phyloP scores from a whole-genome alignment of 345 rosid genomes.

The Boechera stricta region DNA sequence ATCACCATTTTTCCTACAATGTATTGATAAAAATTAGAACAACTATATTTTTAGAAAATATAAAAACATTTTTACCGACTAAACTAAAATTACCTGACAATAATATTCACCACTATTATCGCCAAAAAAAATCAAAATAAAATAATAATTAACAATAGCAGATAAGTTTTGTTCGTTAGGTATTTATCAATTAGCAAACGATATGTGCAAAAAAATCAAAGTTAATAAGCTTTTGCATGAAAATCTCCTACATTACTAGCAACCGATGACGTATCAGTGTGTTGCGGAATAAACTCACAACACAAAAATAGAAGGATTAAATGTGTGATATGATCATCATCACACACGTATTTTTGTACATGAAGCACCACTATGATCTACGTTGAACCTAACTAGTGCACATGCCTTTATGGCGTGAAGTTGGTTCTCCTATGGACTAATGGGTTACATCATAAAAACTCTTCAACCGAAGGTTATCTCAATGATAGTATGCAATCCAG shows the following conservation, averaged over 20 bases:
- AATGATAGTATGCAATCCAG: not conserved
- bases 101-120: not conserved
- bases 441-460: not conserved
- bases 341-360: not conserved
- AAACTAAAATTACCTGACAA: not conserved
- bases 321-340: not conserved
- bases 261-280: not conserved
- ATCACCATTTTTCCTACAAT: slow-evolving; percentile 1
- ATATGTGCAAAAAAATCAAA: not conserved
- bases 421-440: not conserved
- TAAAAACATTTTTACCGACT: not conserved
- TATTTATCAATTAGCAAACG: not conserved
- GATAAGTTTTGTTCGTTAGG: not conserved
- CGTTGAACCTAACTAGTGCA: not conserved
- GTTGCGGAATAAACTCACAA: not conserved
- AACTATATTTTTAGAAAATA: not conserved
- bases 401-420: not conserved
- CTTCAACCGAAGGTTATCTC: not conserved
- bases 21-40: not conserved
- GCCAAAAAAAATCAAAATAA: not conserved
- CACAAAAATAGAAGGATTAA: not conserved
- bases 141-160: not conserved
- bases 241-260: not conserved
- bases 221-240: not conserved
- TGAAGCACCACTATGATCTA: not conserved